phyloP scores from a whole-genome alignment of 116 monocot genomes.

The Dioscorea cayenensis region DNA sequence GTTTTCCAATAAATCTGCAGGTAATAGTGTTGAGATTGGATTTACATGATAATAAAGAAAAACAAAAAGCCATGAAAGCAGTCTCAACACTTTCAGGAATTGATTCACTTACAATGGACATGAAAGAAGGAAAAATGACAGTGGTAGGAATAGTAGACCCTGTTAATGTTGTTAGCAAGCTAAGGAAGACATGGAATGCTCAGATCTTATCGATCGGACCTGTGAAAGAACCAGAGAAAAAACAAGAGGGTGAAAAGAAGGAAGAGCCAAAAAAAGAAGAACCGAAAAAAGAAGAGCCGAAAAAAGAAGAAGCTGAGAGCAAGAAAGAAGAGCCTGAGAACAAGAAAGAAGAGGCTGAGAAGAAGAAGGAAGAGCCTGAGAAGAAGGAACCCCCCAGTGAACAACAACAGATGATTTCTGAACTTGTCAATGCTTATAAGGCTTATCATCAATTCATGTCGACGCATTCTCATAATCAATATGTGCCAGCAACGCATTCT shows the following conservation, averaged over 20 bases:
- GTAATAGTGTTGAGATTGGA: slow-evolving; percentile 62
- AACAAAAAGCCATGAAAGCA: slow-evolving; percentile 76
- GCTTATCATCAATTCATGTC: too few species aligned
- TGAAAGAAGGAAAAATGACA: slow-evolving; percentile 60
- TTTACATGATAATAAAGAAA: slow-evolving; percentile 76
- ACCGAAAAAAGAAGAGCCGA: too few species aligned
- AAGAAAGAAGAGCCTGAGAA: too few species aligned
- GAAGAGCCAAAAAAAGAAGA: too few species aligned
- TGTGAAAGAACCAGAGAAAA: slow-evolving; percentile 51
- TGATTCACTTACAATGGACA: slow-evolving; percentile 53
- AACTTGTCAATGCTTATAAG: too few species aligned
- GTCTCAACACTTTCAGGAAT: slow-evolving; percentile 65
- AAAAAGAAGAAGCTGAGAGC: too few species aligned
- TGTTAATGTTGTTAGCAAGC: slow-evolving; percentile 48
- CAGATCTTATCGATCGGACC: slow-evolving; percentile 57
- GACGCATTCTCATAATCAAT: too few species aligned
- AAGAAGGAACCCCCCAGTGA: too few species aligned
- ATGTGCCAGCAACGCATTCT: too few species aligned
- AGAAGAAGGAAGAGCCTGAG: too few species aligned
- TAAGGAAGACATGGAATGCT: slow-evolving; percentile 52
- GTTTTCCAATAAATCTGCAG: slow-evolving; percentile 22
- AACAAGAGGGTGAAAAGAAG: slow-evolving; percentile 10
- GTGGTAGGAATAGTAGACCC: slow-evolving; percentile 62
- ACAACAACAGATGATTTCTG: too few species aligned
- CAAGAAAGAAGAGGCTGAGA: too few species aligned